phyloP scores from a whole-genome alignment of 257 asterid genomes.

The Paraleonurus japonicus region DNA sequence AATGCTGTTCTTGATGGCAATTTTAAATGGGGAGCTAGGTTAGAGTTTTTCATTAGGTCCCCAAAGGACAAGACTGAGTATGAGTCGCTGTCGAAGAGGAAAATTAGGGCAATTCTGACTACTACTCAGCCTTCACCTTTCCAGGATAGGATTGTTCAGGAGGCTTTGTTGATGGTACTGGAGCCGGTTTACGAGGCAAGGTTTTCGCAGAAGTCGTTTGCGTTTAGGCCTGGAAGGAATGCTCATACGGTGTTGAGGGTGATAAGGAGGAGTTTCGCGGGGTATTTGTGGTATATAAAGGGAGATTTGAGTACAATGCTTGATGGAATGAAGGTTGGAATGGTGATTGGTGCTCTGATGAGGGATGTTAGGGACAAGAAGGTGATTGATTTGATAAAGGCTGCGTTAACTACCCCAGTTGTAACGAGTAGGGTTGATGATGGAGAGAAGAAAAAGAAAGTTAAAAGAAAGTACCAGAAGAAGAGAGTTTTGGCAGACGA shows the following conservation, averaged over 20 bases:
- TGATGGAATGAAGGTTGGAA: conserved; percentile 94
- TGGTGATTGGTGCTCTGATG: conserved; percentile 82
- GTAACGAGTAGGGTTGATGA: conserved; percentile 57
- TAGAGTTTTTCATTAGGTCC: conserved; percentile 78
- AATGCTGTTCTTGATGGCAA: conserved; percentile 83
- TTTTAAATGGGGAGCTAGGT: conserved; percentile 95
- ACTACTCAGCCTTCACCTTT: conserved; percentile 78
- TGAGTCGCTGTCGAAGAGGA: conserved; percentile 85
- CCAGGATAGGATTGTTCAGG: conserved; percentile 93
- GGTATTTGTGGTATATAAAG: conserved; percentile 92
- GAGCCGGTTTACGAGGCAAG: conserved; percentile 92
- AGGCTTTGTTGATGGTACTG: conserved; percentile 72
- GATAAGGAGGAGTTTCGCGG: conserved; percentile 92
- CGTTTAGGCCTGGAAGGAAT: conserved; percentile 93
- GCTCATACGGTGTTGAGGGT: conserved; percentile 88
- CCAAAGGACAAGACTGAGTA: conserved; percentile 91
- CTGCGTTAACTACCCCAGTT: conserved; percentile 80
- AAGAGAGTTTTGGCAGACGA: conserved; percentile 90
- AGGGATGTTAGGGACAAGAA: conserved; percentile 95
- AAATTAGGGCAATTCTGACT: conserved; percentile 77
- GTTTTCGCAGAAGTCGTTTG: conserved; percentile 85
- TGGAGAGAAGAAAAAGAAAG: conserved; percentile 80
- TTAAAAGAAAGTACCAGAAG: conserved; percentile 84
- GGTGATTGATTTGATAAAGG: conserved; percentile 85
- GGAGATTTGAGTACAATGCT: conserved; percentile 86